Conservation (phyloP, 306 rosid species). For the Potentilla sterilis region DNA sequence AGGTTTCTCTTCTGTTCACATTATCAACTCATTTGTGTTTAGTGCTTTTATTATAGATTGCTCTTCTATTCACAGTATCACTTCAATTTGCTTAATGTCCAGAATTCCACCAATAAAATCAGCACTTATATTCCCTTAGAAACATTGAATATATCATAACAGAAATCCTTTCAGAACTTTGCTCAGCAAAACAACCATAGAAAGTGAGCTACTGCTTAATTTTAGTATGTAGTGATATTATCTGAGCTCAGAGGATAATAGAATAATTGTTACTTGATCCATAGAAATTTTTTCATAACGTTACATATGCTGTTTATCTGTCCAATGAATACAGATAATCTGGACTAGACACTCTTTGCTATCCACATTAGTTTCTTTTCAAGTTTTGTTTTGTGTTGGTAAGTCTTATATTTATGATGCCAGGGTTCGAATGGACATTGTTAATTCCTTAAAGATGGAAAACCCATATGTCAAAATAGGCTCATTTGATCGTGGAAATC, state of each 20-base stretch:
- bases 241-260: background rate
- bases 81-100: background rate
- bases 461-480: conserved; percentile 66
- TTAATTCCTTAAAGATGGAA: conserved; percentile 66
- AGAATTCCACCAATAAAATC: background rate
- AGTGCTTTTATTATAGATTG: background rate
- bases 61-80: background rate
- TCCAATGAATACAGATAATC: background rate
- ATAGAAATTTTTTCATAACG: background rate
- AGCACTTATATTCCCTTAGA: background rate
- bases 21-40: background rate
- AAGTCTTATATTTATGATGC: conserved; percentile 14
- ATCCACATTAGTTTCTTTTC: background rate
- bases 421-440: conserved; percentile 81
- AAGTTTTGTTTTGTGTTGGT: conserved; percentile 15
- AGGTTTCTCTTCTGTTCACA: conserved; percentile 24
- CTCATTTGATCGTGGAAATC: conserved; percentile 82
- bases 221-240: background rate
- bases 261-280: background rate
- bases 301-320: background rate
- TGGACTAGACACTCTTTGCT: conserved; percentile 1
- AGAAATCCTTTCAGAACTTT: background rate
- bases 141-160: background rate
- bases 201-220: background rate
- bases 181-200: background rate